Percentiles rank a stretch among this genome's conserved stretches.
phyloP scores from a whole-genome alignment of 768 basidiomycete species.

The Collybia sp. region DNA sequence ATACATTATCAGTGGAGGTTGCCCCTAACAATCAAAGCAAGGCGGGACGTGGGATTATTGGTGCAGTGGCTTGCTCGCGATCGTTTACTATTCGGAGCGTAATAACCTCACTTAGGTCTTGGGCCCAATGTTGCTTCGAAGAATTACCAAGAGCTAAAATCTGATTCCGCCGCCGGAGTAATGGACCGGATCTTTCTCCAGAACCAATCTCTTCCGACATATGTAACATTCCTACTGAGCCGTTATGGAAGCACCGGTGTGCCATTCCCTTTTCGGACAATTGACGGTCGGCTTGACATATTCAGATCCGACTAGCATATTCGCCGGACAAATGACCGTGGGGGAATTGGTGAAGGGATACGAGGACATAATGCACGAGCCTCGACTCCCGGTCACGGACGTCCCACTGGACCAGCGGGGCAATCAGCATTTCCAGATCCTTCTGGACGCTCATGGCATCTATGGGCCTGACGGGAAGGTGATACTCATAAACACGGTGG shows the following conservation, averaged over 20 bases:
- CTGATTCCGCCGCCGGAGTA: constrained; percentile 42
- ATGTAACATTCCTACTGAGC: constrained; percentile 59
- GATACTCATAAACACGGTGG: constrained; percentile 40
- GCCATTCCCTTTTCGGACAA: neutral
- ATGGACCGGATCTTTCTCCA: constrained; percentile 64
- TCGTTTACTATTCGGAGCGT: neutral
- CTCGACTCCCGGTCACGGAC: constrained; percentile 43
- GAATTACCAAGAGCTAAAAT: constrained; percentile 29
- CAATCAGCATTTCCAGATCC: constrained; percentile 62
- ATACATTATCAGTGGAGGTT: constrained; percentile 31
- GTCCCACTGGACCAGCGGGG: constrained; percentile 23
- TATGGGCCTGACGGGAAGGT: constrained; percentile 55
- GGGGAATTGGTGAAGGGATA: constrained; percentile 52
- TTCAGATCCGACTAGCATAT: constrained; percentile 42
- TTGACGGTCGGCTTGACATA: neutral
- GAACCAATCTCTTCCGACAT: constrained; percentile 53
- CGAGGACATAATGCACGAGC: constrained; percentile 42
- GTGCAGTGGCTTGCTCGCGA: constrained; percentile 5
- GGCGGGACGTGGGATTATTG: constrained; percentile 25
- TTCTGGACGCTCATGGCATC: constrained; percentile 58
- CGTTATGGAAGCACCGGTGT: constrained; percentile 36
- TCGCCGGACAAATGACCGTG: constrained; percentile 59
- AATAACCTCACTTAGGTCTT: constrained; percentile 45
- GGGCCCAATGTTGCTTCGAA: constrained; percentile 58
- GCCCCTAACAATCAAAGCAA: constrained; percentile 22